These are phyloP conservation scores for Breviolum minutum DNA, from an alignment of 73 alveolate genomes.

Conservation along the genomic window DNA sequence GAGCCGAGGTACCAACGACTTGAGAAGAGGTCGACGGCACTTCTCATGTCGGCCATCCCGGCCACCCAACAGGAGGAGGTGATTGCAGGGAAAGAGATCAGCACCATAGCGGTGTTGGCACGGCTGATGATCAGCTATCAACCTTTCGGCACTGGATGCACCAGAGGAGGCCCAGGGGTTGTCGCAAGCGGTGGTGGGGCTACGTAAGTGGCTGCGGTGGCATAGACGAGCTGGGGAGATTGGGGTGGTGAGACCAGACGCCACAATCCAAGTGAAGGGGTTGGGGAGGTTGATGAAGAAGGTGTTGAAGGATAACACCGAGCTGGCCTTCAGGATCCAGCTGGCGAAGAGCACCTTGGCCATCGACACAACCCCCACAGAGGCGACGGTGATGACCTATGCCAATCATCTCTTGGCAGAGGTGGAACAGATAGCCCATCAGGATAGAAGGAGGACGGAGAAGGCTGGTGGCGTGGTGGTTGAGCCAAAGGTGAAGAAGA, in stretches of 20 bases:
- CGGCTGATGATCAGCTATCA: background rate
- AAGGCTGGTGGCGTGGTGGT: background rate
- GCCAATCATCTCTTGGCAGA: background rate
- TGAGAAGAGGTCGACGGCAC: background rate
- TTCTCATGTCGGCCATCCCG: background rate
- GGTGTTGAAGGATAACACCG: background rate
- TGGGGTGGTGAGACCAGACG: background rate
- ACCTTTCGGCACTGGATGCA: background rate
- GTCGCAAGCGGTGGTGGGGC: background rate
- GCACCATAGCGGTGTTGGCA: background rate
- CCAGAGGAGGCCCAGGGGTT: background rate
- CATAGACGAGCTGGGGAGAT: background rate
- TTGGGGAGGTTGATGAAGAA: background rate
- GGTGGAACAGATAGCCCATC: background rate
- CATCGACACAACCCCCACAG: background rate
- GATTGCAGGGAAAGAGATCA: background rate
- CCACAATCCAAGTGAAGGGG: background rate
- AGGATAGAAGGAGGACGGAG: background rate
- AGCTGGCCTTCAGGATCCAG: background rate
- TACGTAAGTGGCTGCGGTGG: background rate
- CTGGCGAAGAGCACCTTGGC: background rate
- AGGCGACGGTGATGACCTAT: background rate
- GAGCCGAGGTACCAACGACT: background rate
- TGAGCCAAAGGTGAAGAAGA: background rate
- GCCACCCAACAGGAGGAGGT: background rate